Conservation (phyloP, 2,329 filamentous ascomycete species). For the Leptographium procerum region DNA sequence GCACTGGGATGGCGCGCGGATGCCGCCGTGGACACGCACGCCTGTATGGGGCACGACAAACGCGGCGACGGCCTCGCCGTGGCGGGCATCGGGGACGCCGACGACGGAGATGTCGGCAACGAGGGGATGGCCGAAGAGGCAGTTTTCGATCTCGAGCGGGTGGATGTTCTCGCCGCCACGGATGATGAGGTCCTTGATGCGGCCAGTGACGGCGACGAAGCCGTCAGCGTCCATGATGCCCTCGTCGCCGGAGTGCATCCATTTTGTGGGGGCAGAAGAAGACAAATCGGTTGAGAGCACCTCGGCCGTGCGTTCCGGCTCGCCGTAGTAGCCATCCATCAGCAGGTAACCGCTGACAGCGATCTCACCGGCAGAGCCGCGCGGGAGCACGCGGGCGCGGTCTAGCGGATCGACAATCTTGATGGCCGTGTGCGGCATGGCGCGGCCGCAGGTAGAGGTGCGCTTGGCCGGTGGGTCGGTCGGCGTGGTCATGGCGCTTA, state of each 20-base stretch:
- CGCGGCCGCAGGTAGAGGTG: constrained; percentile 64
- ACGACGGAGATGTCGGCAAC: constrained; percentile 73
- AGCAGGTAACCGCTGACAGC: constrained; percentile 75
- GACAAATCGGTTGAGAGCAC: too few relatives aligned
- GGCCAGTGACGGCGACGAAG: constrained; percentile 77
- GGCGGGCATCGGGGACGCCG: constrained; percentile 67
- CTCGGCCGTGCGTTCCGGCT: constrained; percentile 55
- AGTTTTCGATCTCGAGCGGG: constrained; percentile 86
- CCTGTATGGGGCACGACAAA: constrained; percentile 54
- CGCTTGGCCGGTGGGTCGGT: constrained; percentile 62
- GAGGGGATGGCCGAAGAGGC: constrained; percentile 58
- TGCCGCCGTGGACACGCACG: constrained; percentile 17
- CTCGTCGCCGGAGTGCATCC: constrained; percentile 93
- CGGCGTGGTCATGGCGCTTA: constrained; percentile 72
- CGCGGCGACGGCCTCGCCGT: constrained; percentile 79
- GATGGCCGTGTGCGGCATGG: constrained; percentile 67
- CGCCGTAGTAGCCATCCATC: constrained; percentile 87
- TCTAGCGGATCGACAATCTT: constrained; percentile 67
- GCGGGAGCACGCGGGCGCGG: constrained; percentile 43
- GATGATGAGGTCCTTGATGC: constrained; percentile 94
- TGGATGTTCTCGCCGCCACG: constrained; percentile 93
- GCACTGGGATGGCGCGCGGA: constrained; percentile 9
- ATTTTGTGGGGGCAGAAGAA: too few relatives aligned
- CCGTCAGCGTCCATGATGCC: constrained; percentile 73
- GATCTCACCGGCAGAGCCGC: constrained; percentile 66